phyloP scores from a whole-genome alignment of 2,329 filamentous ascomycete genomes.

The Metarhizium guizhouense region DNA sequence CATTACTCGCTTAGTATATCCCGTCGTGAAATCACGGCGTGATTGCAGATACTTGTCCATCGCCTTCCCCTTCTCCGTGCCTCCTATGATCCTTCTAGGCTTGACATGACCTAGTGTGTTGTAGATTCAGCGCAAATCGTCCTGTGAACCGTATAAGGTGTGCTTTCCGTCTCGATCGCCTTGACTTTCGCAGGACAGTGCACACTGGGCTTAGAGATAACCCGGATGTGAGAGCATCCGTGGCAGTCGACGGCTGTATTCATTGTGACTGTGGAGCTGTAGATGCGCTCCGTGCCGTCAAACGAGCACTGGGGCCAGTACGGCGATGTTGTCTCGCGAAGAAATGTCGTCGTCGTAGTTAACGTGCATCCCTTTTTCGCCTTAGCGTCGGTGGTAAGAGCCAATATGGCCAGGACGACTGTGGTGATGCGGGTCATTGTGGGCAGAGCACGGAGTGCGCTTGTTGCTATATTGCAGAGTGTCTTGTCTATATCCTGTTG shows the following conservation, averaged over 20 bases:
- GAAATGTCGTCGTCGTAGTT: conserved; percentile 18
- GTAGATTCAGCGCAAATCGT: conserved; percentile 17
- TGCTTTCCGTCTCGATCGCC: conserved; percentile 10
- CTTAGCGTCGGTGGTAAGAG: background rate
- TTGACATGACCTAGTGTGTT: background rate
- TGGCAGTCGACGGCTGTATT: conserved; percentile 20
- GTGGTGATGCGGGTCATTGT: background rate
- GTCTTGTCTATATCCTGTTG: background rate
- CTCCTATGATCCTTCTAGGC: background rate
- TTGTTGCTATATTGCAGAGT: background rate
- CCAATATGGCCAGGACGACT: background rate
- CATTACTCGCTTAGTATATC: background rate
- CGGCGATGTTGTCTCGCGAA: conserved; percentile 17
- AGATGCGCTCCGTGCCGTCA: conserved; percentile 15
- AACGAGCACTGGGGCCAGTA: conserved; percentile 16
- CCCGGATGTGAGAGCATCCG: conserved; percentile 18
- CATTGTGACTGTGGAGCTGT: conserved; percentile 17
- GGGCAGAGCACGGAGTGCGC: background rate
- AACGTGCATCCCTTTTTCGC: conserved; percentile 15
- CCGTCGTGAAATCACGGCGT: background rate
- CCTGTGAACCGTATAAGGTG: conserved; percentile 16
- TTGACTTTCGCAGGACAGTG: conserved; percentile 17
- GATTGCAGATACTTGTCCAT: background rate
- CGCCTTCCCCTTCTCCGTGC: background rate
- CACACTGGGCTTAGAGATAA: conserved; percentile 12